Base-by-base conservation (phyloP, 2,329 filamentous ascomycete species). In the Aulographum hederae region DNA sequence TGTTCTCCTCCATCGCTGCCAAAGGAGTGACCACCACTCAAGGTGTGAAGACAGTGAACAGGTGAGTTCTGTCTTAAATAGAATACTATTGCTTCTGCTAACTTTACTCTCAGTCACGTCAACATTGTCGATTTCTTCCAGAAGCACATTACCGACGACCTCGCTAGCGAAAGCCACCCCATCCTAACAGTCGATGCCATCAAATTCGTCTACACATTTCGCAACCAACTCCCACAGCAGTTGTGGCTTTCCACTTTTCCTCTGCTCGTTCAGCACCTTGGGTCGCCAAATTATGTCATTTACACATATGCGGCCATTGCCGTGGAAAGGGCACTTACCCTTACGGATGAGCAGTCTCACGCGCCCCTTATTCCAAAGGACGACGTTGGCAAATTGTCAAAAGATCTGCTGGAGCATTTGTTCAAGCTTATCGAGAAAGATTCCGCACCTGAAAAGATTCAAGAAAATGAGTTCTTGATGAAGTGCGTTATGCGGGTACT, bases 401-500 rank as follows among this genome's bases (percentile, higher is more conserved):
- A 84, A 51, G 82, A 92, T 42, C 68, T 98, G 2, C 61, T 95
- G 14, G 68, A 81, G 33, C 86, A 95, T 47, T 64, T 98, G 10
- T 95, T 98, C 64, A 75, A 76, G 40, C 65, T 98, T 32, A 82
- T 98, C 41, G 79, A 91, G 48, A 81, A 78, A 48, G 78, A 93
- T 43, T 64, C 67, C 3, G 76, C 78, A 8, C 78, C 91, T 1
- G 73, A 86, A 40, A 98, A 95, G 63, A 73, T 98, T 38, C 89
- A 98, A 49, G 89, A 98, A 56, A 98, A 98, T 48, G 89, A 98
- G 50, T 98, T 95, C 52, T 54, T 98, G 47, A 95, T 98, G 85
- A 80, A 84, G 45, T 98, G 89, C 46, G 82, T 94, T 34, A 98
- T 98, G 89, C 73, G 89, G 44, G 86, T 98, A 10, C 63, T 98